Evolutionary conservation across 75 land plant species (phyloP).

Genomic region (Adiantum capillusveneris): DNA sequence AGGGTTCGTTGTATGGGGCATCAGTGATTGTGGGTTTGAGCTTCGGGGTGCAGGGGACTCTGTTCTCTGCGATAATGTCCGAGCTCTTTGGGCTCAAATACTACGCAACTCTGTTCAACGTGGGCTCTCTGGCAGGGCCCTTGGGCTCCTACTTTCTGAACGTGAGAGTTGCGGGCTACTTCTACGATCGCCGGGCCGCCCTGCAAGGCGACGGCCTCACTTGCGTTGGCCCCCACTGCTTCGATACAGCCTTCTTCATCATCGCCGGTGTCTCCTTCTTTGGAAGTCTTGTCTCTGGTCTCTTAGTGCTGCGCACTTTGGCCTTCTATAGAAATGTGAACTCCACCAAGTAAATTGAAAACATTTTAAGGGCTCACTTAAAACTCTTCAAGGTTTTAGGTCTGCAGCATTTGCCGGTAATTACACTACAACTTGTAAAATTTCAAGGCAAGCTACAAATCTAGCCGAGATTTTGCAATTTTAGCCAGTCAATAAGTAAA

Average conservation of each 20-base stretch:
- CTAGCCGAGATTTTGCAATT: too few species aligned
- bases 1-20: constrained; percentile 34
- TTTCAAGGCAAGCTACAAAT: too few species aligned
- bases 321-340: too few species aligned
- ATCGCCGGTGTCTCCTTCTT: constrained; percentile 49
- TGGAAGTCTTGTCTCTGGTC: constrained; percentile 32
- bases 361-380: too few species aligned
- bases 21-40: constrained; percentile 49
- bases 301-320: constrained; percentile 9
- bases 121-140: constrained; percentile 71
- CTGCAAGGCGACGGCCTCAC: constrained; percentile 12
- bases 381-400: too few species aligned
- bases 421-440: too few species aligned
- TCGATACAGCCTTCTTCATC: constrained; percentile 57
- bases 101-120: constrained; percentile 50
- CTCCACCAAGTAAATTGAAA: too few species aligned
- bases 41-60: constrained; percentile 44
- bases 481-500: too few species aligned
- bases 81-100: constrained; percentile 61
- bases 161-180: constrained; percentile 69
- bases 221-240: constrained; percentile 77
- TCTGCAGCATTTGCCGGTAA: too few species aligned
- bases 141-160: constrained; percentile 70
- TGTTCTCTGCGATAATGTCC: constrained; percentile 44
- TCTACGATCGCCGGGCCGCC: constrained; percentile 64